Conservation (phyloP, 306 rosid genomes). For the Dryas drummondii region DNA sequence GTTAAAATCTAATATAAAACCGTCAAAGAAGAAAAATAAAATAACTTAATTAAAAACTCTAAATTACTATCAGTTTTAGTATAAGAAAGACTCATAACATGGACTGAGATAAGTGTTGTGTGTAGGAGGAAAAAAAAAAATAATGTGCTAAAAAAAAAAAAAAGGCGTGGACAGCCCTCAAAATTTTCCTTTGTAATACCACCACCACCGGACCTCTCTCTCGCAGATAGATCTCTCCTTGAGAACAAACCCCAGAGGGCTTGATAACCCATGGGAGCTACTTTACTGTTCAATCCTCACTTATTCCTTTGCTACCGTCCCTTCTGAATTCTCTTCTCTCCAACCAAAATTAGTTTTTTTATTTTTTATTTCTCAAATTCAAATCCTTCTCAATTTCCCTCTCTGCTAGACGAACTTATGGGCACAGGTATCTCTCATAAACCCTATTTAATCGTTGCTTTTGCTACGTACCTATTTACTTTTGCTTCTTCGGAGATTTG, state of each 20-base stretch:
- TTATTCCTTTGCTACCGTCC: not conserved
- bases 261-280: not conserved
- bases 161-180: no score
- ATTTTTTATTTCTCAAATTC: not conserved
- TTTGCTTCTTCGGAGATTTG: not conserved
- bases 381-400: not conserved
- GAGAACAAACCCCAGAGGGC: not conserved
- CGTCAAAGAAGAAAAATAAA: no score
- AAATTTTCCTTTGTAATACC: no score
- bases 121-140: no score
- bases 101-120: no score
- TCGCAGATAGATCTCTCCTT: not conserved
- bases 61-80: no score
- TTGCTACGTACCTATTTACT: not conserved
- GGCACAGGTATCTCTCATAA: slow-evolving; percentile 59
- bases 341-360: not conserved
- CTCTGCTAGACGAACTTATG: slow-evolving; percentile 87
- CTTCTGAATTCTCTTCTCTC: not conserved
- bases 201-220: not conserved
- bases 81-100: no score
- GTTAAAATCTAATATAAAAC: no score
- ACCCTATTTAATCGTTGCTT: not conserved
- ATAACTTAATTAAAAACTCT: no score
- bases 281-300: not conserved
- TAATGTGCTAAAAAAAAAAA: no score